phyloP scores from a whole-genome alignment of 2,329 filamentous ascomycete species.

The Ophiostoma sp. region DNA sequence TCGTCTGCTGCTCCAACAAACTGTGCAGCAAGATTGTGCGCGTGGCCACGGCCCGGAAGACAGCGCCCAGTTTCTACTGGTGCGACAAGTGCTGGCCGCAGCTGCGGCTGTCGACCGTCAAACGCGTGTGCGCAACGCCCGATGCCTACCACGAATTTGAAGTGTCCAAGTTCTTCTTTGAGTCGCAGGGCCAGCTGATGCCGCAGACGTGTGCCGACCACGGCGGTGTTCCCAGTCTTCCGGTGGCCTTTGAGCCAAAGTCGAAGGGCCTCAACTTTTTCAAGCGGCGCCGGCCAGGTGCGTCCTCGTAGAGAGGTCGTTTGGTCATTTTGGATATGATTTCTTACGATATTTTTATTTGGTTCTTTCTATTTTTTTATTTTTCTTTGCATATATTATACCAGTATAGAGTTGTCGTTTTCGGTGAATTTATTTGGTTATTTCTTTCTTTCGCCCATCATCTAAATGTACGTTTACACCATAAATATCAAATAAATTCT shows the following conservation, averaged over 20 bases:
- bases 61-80: constrained; percentile 36
- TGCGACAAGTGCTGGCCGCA: constrained; percentile 40
- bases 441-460: background rate
- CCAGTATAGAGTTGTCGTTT: background rate
- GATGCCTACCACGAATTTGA: constrained; percentile 38
- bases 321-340: background rate
- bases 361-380: background rate
- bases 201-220: constrained; percentile 33
- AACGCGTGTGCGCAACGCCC: constrained; percentile 32
- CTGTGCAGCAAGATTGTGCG: constrained; percentile 41
- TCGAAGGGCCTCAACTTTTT: constrained; percentile 1
- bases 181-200: constrained; percentile 36
- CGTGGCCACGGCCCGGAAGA: constrained; percentile 31
- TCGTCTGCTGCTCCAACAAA: constrained; percentile 43
- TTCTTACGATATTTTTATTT: background rate
- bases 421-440: background rate
- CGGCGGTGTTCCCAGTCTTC: constrained; percentile 17
- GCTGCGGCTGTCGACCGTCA: constrained; percentile 32
- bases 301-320: background rate
- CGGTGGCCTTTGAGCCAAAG: background rate
- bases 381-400: background rate
- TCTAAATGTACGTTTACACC: background rate
- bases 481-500: too few species aligned
- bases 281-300: background rate
- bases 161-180: constrained; percentile 40